Conservation (phyloP, 306 rosid species). For the Vigna reflexopilosa region DNA sequence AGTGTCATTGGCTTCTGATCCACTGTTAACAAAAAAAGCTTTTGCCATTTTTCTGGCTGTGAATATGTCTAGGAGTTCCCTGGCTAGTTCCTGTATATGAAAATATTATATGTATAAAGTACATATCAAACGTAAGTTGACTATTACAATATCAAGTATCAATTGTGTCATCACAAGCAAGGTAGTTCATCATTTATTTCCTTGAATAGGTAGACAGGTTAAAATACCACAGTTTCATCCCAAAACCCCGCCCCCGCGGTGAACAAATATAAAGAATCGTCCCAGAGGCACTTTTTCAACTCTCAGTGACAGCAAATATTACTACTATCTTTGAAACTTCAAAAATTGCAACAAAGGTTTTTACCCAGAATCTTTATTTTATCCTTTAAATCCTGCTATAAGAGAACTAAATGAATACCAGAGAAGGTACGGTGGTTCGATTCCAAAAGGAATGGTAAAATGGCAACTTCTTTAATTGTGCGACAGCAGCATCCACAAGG, state of each 20-base stretch:
- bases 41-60: constrained; percentile 87
- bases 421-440: constrained; percentile 89
- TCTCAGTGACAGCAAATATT: not conserved
- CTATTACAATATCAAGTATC: constrained; percentile 24
- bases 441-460: constrained; percentile 99
- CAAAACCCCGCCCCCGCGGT: not conserved
- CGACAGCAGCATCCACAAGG: constrained; percentile 84
- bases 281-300: constrained; percentile 1
- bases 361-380: not conserved
- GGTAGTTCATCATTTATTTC: not conserved
- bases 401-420: constrained; percentile 64
- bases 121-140: constrained; percentile 31
- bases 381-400: not conserved
- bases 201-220: constrained; percentile 10
- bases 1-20: constrained; percentile 98
- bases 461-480: constrained; percentile 87
- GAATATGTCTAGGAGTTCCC: constrained; percentile 74
- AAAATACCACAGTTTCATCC: not conserved
- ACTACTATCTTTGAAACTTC: not conserved
- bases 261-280: constrained; percentile 4
- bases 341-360: not conserved
- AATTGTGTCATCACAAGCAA: constrained; percentile 12
- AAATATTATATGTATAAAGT: constrained; percentile 8
- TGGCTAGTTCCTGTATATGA: constrained; percentile 83
- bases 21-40: constrained; percentile 89